Conservation (phyloP, 371 early-diverging fungal genomes). For the Batrachochytrium dendrobatidis region DNA sequence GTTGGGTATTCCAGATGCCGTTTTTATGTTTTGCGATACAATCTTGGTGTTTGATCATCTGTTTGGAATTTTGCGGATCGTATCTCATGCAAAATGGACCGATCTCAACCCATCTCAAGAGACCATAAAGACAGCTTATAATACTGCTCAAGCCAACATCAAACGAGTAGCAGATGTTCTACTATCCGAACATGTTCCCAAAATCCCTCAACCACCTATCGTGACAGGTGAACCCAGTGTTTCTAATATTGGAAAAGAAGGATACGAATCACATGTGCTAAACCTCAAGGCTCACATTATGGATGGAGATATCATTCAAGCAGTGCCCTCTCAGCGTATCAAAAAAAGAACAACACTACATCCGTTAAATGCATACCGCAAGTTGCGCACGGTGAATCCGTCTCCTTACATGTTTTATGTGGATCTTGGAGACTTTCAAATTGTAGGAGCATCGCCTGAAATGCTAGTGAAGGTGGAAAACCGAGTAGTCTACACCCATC, state of each 20-base stretch:
- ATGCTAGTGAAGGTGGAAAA: slow-evolving; percentile 91
- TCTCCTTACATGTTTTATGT: slow-evolving; percentile 99
- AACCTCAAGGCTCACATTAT: slow-evolving; percentile 84
- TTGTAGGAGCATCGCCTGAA: slow-evolving; percentile 97
- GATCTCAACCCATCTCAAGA: slow-evolving; percentile 37
- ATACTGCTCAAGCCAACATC: slow-evolving; percentile 46
- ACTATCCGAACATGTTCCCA: slow-evolving; percentile 35
- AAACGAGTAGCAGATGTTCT: slow-evolving; percentile 14
- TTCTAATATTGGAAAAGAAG: slow-evolving; percentile 81
- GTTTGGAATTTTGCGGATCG: slow-evolving; percentile 80
- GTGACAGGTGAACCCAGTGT: slow-evolving; percentile 32
- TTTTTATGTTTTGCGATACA: slow-evolving; percentile 89
- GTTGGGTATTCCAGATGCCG: slow-evolving; percentile 82
- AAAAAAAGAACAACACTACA: slow-evolving; percentile 79
- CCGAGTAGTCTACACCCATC: slow-evolving; percentile 77
- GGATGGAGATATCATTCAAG: slow-evolving; percentile 94
- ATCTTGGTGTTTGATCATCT: slow-evolving; percentile 91
- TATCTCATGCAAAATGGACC: slow-evolving; percentile 77
- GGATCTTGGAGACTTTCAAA: slow-evolving; percentile 79
- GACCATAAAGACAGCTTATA: slow-evolving; percentile 52
- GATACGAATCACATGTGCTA: slow-evolving; percentile 81
- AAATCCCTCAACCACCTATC: slow-evolving; percentile 60
- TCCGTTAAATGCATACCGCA: slow-evolving; percentile 94
- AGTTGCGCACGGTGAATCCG: slow-evolving; percentile 90
- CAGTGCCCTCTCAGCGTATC: slow-evolving; percentile 89